phyloP scores from a whole-genome alignment of 768 basidiomycete species.

The Termitomyces sp. region DNA sequence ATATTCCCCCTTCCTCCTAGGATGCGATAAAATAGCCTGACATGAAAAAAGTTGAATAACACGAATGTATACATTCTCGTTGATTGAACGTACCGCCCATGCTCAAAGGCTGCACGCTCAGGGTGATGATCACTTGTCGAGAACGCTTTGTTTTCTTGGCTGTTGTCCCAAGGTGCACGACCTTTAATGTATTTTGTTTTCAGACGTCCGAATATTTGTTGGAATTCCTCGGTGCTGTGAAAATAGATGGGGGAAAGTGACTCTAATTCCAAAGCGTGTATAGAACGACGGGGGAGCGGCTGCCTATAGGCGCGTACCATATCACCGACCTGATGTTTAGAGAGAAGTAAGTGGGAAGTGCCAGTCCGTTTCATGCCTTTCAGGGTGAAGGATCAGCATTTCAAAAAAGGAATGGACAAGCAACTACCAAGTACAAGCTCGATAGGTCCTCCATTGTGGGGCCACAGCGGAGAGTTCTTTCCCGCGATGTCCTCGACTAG shows the following conservation, averaged over 20 bases:
- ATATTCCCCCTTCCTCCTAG: constrained; percentile 17
- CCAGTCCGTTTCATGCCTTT: constrained; percentile 39
- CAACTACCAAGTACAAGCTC: constrained; percentile 39
- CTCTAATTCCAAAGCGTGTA: constrained; percentile 24
- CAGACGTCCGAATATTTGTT: constrained; percentile 30
- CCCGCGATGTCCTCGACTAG: constrained; percentile 23
- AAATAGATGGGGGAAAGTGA: constrained; percentile 48
- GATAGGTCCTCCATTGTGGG: constrained; percentile 14
- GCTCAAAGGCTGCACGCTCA: constrained; percentile 39
- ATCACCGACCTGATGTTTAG: constrained; percentile 21
- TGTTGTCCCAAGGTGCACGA: constrained; percentile 28
- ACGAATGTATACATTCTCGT: neutral
- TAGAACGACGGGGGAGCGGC: constrained; percentile 9
- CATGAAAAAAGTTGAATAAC: neutral
- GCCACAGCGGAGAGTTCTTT: constrained; percentile 23
- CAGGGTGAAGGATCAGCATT: neutral
- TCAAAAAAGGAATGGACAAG: neutral
- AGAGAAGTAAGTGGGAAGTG: constrained; percentile 39
- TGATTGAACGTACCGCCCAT: constrained; percentile 31
- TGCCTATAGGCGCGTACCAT: constrained; percentile 14
- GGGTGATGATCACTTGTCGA: constrained; percentile 14
- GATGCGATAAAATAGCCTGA: constrained; percentile 26
- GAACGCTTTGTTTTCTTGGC: constrained; percentile 37
- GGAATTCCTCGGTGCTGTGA: constrained; percentile 20
- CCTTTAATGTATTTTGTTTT: constrained; percentile 32